Percentiles rank a stretch among this genome's conserved stretches.
These are phyloP conservation scores for Rhodamnia rubescens DNA, from an alignment of 345 rosid species.

Conservation along the genomic window DNA sequence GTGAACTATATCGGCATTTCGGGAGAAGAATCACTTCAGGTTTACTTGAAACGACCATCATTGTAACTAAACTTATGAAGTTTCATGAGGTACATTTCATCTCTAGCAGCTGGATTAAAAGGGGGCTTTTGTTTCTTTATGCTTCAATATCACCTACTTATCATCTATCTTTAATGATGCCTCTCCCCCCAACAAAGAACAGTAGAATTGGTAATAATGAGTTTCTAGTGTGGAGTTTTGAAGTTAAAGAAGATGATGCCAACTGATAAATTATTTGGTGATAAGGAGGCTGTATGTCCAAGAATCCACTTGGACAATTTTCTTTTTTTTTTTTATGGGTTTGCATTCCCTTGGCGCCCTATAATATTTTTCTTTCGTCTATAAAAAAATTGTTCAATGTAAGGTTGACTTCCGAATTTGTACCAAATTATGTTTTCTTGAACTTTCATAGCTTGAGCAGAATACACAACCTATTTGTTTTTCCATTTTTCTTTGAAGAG, in stretches of 20 bases:
- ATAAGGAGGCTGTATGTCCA: neutral
- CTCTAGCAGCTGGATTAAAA: neutral
- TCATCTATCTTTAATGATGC: neutral
- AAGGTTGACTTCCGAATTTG: neutral
- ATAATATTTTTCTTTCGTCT: neutral
- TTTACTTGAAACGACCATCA: slow-evolving; percentile 74
- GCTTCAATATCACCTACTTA: neutral
- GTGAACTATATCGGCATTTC: slow-evolving; percentile 73
- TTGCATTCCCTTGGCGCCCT: neutral
- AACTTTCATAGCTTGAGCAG: neutral
- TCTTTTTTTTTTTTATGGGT: neutral
- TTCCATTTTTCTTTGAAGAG: neutral
- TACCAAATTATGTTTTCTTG: neutral
- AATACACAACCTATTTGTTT: neutral
- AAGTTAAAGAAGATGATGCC: neutral
- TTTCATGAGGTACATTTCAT: slow-evolving; percentile 58
- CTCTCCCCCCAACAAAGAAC: neutral
- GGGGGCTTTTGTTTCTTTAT: neutral
- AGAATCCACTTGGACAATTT: neutral
- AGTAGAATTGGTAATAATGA: neutral
- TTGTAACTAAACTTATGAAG: slow-evolving; percentile 77
- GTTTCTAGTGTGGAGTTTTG: neutral
- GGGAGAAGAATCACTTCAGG: slow-evolving; percentile 89
- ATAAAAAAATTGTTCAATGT: neutral
- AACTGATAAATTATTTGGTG: neutral